Evolutionary conservation across 1,139 yeast genomes (phyloP).

Genomic region (Yamadazyma dushanensis): DNA sequence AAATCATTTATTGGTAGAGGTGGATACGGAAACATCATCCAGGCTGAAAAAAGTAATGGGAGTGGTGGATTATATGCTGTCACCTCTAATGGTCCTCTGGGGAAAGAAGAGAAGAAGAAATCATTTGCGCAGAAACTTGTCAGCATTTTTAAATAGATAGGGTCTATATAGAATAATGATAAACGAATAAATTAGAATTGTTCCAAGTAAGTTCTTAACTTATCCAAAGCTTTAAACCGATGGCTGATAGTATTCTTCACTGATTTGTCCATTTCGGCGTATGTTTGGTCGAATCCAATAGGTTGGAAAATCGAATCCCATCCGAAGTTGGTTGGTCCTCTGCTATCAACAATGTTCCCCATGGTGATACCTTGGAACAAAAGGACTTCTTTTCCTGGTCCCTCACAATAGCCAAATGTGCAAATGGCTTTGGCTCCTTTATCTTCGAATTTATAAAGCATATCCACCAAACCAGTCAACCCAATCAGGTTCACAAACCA

Average conservation of each 20-base stretch:
- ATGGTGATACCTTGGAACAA: slow-evolving; percentile 83
- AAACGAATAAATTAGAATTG: slow-evolving; percentile 15
- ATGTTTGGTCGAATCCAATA: slow-evolving; percentile 64
- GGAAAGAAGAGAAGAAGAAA: slow-evolving; percentile 19
- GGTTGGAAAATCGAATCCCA: slow-evolving; percentile 95
- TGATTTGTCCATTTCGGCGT: slow-evolving; percentile 86
- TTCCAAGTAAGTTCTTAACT: slow-evolving; percentile 65
- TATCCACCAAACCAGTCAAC: slow-evolving; percentile 67
- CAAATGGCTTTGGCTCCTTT: slow-evolving; percentile 87
- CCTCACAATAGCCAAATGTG: slow-evolving; percentile 88
- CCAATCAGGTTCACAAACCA: slow-evolving; percentile 85
- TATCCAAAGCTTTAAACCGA: slow-evolving; percentile 76
- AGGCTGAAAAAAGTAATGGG: slow-evolving; percentile 16
- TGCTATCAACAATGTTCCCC: slow-evolving; percentile 74
- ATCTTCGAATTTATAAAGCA: slow-evolving; percentile 79
- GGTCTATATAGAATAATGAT: neutral
- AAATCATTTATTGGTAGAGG: slow-evolving; percentile 49
- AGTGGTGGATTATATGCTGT: slow-evolving; percentile 25
- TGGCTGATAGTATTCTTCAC: slow-evolving; percentile 84
- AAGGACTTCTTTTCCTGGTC: slow-evolving; percentile 68
- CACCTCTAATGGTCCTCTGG: slow-evolving; percentile 22
- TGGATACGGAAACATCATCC: slow-evolving; percentile 48
- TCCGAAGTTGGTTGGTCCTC: slow-evolving; percentile 85
- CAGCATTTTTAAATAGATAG: slow-evolving; percentile 17
- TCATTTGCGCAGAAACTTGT: slow-evolving; percentile 35